Percentiles rank a stretch among this genome's conserved stretches.
Conservation (phyloP, 495 filamentous ascomycete genomes). For the Mytilinidion resinicola region DNA sequence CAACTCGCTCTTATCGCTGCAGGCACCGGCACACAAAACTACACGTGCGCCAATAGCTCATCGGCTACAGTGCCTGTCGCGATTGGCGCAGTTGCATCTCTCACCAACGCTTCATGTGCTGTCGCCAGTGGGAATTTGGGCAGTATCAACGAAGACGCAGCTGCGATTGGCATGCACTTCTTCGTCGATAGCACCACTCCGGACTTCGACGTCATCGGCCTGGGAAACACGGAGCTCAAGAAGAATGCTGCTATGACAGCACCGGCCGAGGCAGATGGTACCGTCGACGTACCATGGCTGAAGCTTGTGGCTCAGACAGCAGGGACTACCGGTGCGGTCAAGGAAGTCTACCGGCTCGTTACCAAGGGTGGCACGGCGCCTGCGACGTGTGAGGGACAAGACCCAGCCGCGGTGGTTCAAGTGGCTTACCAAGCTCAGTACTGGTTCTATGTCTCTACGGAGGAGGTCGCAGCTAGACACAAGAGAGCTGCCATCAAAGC, state of each 20-base stretch:
- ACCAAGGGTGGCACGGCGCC: conserved; percentile 77
- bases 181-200: conserved; percentile 58
- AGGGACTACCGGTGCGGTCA: conserved; percentile 43
- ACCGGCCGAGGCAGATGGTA: conserved; percentile 53
- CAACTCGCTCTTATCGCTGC: conserved; percentile 68
- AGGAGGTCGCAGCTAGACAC: neutral
- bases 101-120: conserved; percentile 83
- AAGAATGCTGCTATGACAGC: conserved; percentile 48
- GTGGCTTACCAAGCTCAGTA: conserved; percentile 83
- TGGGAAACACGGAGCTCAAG: conserved; percentile 56
- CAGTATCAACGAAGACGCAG: conserved; percentile 33
- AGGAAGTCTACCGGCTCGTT: conserved; percentile 73
- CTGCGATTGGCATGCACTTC: conserved; percentile 75
- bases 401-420: conserved; percentile 49
- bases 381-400: conserved; percentile 60
- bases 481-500: too few relatives aligned
- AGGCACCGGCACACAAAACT: conserved; percentile 87
- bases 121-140: conserved; percentile 57
- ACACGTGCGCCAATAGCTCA: conserved; percentile 65
- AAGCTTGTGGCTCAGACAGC: conserved; percentile 39
- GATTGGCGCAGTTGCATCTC: conserved; percentile 67
- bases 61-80: conserved; percentile 46
- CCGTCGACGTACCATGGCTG: conserved; percentile 66
- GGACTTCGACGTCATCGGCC: conserved; percentile 61
- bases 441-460: conserved; percentile 26